Percentiles rank a stretch among this genome's conserved stretches.
These are phyloP conservation scores for Sonneratia caseolaris DNA, from an alignment of 345 rosid species.

Conservation along the genomic window DNA sequence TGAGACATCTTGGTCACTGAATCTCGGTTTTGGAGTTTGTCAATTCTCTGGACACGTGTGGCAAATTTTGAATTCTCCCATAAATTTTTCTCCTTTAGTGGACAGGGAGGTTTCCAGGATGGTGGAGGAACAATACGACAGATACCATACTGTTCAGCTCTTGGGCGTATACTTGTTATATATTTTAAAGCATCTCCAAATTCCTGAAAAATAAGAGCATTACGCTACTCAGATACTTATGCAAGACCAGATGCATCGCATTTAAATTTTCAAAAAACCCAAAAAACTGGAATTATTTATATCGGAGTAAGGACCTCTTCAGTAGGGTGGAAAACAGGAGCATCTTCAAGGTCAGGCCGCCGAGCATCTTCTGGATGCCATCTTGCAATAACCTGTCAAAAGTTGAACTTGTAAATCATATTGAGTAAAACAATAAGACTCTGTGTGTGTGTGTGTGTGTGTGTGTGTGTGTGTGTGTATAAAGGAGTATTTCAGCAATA, in stretches of 20 bases:
- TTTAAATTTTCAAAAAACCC: slow-evolving; percentile 9
- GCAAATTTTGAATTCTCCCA: slow-evolving; percentile 79
- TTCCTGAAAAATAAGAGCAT: slow-evolving; percentile 40
- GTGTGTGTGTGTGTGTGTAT: too few relatives aligned
- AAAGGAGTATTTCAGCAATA: background rate
- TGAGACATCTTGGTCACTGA: slow-evolving; percentile 61
- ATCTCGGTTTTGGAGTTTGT: slow-evolving; percentile 88
- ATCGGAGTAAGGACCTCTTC: slow-evolving; percentile 56
- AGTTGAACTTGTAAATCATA: slow-evolving; percentile 12
- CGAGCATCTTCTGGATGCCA: slow-evolving; percentile 74
- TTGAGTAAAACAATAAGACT: background rate
- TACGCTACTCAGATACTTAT: background rate
- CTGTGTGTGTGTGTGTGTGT: too few relatives aligned
- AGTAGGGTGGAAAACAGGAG: slow-evolving; percentile 85
- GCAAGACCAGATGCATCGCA: background rate
- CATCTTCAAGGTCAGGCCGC: slow-evolving; percentile 68
- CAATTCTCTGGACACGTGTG: slow-evolving; percentile 94
- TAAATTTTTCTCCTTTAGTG: slow-evolving; percentile 51
- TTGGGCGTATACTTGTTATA: slow-evolving; percentile 66
- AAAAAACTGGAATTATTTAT: slow-evolving; percentile 6
- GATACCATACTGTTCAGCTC: slow-evolving; percentile 90
- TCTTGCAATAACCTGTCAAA: slow-evolving; percentile 57
- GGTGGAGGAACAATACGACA: slow-evolving; percentile 97
- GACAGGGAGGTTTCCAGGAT: slow-evolving; percentile 96
- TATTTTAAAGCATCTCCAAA: slow-evolving; percentile 87